Base-by-base conservation (phyloP, 352 stramenopile species). In the Lagenidium giganteum region DNA sequence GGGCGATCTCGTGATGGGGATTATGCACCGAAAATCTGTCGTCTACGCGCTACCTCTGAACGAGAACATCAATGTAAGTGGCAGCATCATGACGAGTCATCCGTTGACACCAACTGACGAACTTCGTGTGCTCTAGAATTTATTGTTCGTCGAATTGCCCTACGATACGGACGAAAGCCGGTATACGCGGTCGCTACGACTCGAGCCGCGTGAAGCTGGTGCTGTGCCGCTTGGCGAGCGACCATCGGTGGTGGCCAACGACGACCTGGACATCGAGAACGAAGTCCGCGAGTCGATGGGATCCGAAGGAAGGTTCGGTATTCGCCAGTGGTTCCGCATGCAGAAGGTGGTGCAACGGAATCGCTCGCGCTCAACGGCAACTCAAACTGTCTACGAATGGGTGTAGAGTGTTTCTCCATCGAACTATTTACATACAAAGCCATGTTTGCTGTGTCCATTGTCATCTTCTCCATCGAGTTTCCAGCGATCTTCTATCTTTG, bases 301-400 rank as follows among this genome's bases (percentile, higher is more conserved):
- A 5, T 59, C 57, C 8, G 77, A 88, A 27, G 77, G 78, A 8
- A 92, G 68, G 0, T 89, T 90, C 29, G 80, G 77, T 5, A 80
- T 90, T 29, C 74, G 80, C 13, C 77, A 90, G 45, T 90, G 77
- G 80, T 75, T 92, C 44, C 70, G 77, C 17, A 92, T 86, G 59
- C 80, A 90, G 37, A 83, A 88, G 46, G 72, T 92, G 2, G 79
- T 91, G 8, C 76, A 88, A 40, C 70, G 76, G 18, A 77, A 87
- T 53, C 75, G 79, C 6, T 88, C 79, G 2, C 64, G 76, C 9
- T 88, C 79, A 20, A 65, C 70, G 3, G 35, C 77, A 8, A 57
- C 70, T 25, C 38, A 62, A 29, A 54, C 63, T 21, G 53, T 61
- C 40, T 85, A 86, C 39, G 78, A 88, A 45, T 91, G 78, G 78